These are phyloP conservation scores for Cryphonectria carpinicola DNA, from an alignment of 2,329 filamentous ascomycete species.

Conservation along the genomic window DNA sequence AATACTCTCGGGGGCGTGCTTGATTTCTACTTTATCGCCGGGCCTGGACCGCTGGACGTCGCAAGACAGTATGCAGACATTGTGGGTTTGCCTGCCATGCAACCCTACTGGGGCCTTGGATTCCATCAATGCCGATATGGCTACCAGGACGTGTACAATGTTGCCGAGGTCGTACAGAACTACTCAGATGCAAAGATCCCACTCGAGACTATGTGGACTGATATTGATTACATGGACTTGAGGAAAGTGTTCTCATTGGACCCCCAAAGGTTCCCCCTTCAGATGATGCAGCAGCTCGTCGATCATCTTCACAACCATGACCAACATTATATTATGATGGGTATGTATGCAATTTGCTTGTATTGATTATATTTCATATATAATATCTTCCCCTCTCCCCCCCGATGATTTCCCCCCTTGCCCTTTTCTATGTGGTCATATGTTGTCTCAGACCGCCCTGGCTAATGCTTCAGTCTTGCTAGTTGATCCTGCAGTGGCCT, in stretches of 20 bases:
- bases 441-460: no score
- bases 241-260: conserved; percentile 68
- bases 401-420: not conserved
- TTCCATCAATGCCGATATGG: conserved; percentile 68
- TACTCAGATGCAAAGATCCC: conserved; percentile 69
- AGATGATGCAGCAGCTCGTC: conserved; percentile 67
- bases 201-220: conserved; percentile 71
- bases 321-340: conserved; percentile 75
- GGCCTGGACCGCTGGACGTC: conserved; percentile 61
- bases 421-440: not conserved
- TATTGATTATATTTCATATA: no score
- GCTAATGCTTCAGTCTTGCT: conserved; percentile 59
- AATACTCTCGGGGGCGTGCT: conserved; percentile 77
- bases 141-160: conserved; percentile 65
- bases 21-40: conserved; percentile 70
- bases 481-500: conserved; percentile 70
- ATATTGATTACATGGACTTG: conserved; percentile 63
- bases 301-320: conserved; percentile 67
- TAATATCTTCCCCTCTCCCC: not conserved
- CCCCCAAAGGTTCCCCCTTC: conserved; percentile 63
- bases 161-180: conserved; percentile 70
- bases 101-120: conserved; percentile 67
- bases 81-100: conserved; percentile 61
- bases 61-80: conserved; percentile 63
- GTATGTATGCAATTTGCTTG: conserved; percentile 5